A percentile compares a stretch with the other conserved stretches of the same genome.
phyloP scores from a whole-genome alignment of 257 asterid species.

The Ajuga chamaepitys region DNA sequence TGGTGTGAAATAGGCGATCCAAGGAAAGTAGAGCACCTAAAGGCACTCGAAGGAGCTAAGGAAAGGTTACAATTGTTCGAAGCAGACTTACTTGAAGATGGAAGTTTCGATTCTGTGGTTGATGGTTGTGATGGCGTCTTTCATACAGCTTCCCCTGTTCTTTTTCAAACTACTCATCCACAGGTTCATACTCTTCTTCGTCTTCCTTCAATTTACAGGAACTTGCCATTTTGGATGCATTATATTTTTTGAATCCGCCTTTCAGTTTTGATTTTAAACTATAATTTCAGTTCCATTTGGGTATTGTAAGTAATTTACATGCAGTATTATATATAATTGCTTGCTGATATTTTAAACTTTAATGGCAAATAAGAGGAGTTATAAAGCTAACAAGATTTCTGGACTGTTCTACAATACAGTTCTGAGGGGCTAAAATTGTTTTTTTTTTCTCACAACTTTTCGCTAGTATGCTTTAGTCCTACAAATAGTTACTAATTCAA shows the following conservation, averaged over 20 bases:
- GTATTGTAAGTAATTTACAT: too few relatives aligned
- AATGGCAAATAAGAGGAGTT: too few relatives aligned
- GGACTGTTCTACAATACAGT: too few relatives aligned
- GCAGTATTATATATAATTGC: too few relatives aligned
- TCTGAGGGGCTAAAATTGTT: too few relatives aligned
- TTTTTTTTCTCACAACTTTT: too few relatives aligned
- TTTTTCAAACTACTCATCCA: constrained; percentile 14
- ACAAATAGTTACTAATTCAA: too few relatives aligned
- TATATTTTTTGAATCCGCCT: neutral
- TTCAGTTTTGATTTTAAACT: too few relatives aligned
- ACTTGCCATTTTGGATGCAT: neutral
- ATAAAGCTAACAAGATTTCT: too few relatives aligned
- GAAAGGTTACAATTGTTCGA: constrained; percentile 38
- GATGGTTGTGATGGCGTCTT: constrained; percentile 51
- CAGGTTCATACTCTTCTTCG: neutral
- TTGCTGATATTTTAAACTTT: too few relatives aligned
- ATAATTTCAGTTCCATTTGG: too few relatives aligned
- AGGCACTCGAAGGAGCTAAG: constrained; percentile 39
- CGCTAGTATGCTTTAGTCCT: too few relatives aligned
- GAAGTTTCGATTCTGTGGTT: constrained; percentile 37
- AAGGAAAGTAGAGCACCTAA: constrained; percentile 26
- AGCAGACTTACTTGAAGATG: constrained; percentile 37
- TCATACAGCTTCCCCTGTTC: constrained; percentile 50
- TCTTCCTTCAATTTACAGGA: neutral
- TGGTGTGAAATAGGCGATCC: constrained; percentile 31